Evolutionary conservation across 495 filamentous ascomycete genomes (phyloP).

Genomic region (Penicillium salamii): DNA sequence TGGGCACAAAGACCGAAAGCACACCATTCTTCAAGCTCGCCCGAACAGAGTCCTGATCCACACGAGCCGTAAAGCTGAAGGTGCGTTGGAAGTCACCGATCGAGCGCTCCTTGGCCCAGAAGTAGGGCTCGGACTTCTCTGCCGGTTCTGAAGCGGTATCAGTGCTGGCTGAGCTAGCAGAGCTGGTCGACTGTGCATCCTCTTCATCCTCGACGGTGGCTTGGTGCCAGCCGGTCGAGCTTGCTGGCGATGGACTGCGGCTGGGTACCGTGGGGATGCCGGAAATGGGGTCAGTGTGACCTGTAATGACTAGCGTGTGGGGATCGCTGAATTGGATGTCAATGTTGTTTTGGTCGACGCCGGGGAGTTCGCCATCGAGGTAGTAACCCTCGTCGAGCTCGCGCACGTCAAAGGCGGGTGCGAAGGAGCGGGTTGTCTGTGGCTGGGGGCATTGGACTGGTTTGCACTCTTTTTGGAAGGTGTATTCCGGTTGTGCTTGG

Average conservation of each 20-base stretch:
- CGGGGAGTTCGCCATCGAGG: slow-evolving; percentile 86
- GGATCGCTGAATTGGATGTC: slow-evolving; percentile 81
- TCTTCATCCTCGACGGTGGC: slow-evolving; percentile 60
- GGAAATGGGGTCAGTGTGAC: slow-evolving; percentile 60
- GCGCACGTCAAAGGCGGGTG: slow-evolving; percentile 77
- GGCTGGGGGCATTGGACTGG: slow-evolving; percentile 17
- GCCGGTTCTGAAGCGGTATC: slow-evolving; percentile 8
- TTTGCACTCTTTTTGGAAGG: background rate
- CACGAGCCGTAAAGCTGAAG: slow-evolving; percentile 71
- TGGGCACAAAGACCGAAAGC: slow-evolving; percentile 70
- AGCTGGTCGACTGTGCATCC: slow-evolving; percentile 18
- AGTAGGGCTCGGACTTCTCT: slow-evolving; percentile 47
- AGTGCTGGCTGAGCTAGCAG: slow-evolving; percentile 4
- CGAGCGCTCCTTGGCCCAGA: slow-evolving; percentile 78
- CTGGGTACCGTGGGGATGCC: slow-evolving; percentile 17
- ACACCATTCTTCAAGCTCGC: slow-evolving; percentile 76
- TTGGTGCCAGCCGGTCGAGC: slow-evolving; percentile 29
- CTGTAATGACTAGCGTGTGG: slow-evolving; percentile 71
- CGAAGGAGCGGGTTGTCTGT: slow-evolving; percentile 46
- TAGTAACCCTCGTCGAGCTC: slow-evolving; percentile 68
- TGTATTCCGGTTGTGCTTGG: slow-evolving; percentile 46
- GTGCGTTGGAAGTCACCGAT: slow-evolving; percentile 75
- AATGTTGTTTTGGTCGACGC: slow-evolving; percentile 73
- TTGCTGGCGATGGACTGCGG: background rate
- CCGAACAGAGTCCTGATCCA: slow-evolving; percentile 75